A percentile compares a stretch with the other conserved stretches of the same genome.
These are phyloP conservation scores for Cladobotryum protrusum DNA, from an alignment of 2,329 filamentous ascomycete genomes.

Conservation along the genomic window DNA sequence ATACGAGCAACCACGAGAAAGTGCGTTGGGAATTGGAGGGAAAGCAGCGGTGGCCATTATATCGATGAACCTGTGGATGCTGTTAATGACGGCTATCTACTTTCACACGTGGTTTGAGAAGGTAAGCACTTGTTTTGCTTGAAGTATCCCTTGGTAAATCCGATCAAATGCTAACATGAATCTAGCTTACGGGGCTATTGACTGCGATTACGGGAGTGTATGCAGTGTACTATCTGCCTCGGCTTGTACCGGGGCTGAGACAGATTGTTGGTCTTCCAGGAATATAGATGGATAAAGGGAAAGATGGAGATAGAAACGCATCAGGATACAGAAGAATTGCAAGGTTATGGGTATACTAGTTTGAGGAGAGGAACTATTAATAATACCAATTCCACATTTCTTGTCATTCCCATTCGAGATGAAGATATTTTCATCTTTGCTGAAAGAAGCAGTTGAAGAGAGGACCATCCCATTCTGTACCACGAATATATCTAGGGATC, in stretches of 20 bases:
- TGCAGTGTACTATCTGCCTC: conserved; percentile 45
- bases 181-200: conserved; percentile 47
- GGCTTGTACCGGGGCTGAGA: conserved; percentile 42
- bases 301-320: not conserved
- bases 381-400: not conserved
- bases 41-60: conserved; percentile 59
- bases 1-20: conserved; percentile 19
- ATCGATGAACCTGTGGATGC: conserved; percentile 81
- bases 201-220: conserved; percentile 44
- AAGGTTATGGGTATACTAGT: not conserved
- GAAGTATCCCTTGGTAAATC: not conserved
- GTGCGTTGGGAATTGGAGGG: conserved; percentile 39
- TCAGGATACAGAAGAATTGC: no score
- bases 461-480: no score
- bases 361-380: not conserved
- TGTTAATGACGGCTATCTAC: conserved; percentile 96
- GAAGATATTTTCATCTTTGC: no score
- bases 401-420: not conserved
- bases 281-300: conserved; percentile 28
- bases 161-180: conserved; percentile 17
- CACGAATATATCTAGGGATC: no score
- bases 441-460: no score
- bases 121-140: conserved; percentile 41
- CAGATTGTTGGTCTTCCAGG: conserved; percentile 45
- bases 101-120: conserved; percentile 99